These are phyloP conservation scores for Catunica adiposa DNA, from an alignment of 2,329 filamentous ascomycete genomes.

Conservation along the genomic window DNA sequence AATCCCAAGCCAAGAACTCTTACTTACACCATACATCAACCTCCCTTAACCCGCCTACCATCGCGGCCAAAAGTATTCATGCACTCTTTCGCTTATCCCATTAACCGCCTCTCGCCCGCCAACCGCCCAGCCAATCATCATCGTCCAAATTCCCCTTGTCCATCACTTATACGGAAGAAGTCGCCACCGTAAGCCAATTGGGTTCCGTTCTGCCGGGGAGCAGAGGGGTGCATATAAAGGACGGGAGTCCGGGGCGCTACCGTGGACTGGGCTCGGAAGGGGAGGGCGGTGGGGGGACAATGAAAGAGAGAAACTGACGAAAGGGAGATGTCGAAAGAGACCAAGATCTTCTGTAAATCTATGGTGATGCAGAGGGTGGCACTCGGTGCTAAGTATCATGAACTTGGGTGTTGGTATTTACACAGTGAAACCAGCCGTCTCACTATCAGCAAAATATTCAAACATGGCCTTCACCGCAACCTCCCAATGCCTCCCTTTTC, in stretches of 20 bases:
- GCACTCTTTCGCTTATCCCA: neutral
- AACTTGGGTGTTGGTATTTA: too few relatives aligned
- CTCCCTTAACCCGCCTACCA: neutral
- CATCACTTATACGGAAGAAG: neutral
- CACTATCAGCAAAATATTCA: too few relatives aligned
- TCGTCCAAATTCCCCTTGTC: neutral
- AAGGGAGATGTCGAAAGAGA: neutral
- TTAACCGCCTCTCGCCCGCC: neutral
- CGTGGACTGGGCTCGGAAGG: neutral
- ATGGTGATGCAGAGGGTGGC: too few relatives aligned
- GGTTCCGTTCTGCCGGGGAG: neutral
- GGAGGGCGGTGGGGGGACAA: too few relatives aligned
- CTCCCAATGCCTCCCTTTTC: too few relatives aligned
- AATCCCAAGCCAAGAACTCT: too few relatives aligned
- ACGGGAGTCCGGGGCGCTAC: neutral
- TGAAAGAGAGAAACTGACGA: neutral
- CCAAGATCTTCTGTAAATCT: too few relatives aligned
- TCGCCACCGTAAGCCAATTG: neutral
- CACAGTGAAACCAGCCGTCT: too few relatives aligned
- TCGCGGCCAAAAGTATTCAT: neutral
- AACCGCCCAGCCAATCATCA: neutral
- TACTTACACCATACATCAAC: too few relatives aligned
- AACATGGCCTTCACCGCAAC: too few relatives aligned
- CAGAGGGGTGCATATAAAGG: neutral
- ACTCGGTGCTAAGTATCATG: too few relatives aligned